phyloP scores from a whole-genome alignment of 768 basidiomycete genomes.

The Russula lepida region DNA sequence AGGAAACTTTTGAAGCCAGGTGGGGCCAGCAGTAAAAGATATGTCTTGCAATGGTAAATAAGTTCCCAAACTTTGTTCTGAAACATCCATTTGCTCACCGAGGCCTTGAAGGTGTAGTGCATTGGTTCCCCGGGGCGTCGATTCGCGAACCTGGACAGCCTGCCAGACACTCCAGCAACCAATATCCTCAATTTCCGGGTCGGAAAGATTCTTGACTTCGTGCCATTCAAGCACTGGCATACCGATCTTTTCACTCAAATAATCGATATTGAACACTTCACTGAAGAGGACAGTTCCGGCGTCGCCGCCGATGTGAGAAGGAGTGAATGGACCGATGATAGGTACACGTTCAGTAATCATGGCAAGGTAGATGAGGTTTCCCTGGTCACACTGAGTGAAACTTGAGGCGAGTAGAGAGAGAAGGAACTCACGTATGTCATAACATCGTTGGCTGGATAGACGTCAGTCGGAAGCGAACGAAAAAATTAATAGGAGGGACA shows the following conservation, averaged over 20 bases:
- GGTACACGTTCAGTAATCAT: conserved; percentile 33
- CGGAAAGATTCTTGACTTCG: conserved; percentile 33
- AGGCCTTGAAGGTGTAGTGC: conserved; percentile 26
- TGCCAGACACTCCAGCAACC: conserved; percentile 41
- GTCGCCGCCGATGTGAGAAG: conserved; percentile 32
- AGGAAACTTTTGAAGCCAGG: conserved; percentile 28
- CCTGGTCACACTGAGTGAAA: conserved; percentile 16
- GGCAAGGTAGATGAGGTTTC: conserved; percentile 37
- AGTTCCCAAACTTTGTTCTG: neutral
- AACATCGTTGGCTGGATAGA: conserved; percentile 56
- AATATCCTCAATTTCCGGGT: conserved; percentile 29
- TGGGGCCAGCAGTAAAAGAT: conserved; percentile 31
- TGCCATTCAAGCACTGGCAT: conserved; percentile 35
- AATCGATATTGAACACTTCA: conserved; percentile 37
- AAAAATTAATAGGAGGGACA: neutral
- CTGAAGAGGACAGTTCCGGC: conserved; percentile 30
- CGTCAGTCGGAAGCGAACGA: neutral
- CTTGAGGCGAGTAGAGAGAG: neutral
- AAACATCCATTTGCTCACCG: conserved; percentile 22
- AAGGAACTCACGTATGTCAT: conserved; percentile 53
- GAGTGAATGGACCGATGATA: conserved; percentile 34
- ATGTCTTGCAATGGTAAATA: conserved; percentile 24
- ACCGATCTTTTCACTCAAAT: conserved; percentile 30
- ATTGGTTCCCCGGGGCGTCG: conserved; percentile 24
- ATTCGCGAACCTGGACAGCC: conserved; percentile 26